These are phyloP conservation scores for Tolypocladium amazonense DNA, from an alignment of 2,329 filamentous ascomycete species.

Conservation along the genomic window DNA sequence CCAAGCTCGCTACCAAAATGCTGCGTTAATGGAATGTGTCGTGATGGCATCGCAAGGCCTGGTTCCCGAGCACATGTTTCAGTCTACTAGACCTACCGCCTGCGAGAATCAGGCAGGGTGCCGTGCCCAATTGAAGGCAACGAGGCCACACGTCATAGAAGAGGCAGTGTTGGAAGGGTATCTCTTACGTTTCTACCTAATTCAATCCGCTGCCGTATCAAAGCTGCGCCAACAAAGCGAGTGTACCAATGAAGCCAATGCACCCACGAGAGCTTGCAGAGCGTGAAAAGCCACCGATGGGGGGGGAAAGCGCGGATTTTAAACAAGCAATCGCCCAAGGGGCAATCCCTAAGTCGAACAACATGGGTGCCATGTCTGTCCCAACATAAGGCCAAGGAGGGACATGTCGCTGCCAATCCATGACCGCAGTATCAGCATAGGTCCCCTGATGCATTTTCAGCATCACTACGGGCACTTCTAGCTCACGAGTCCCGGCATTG, in stretches of 20 bases:
- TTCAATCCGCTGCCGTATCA: conserved; percentile 8
- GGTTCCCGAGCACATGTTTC: neutral
- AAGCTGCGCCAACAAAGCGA: conserved; percentile 14
- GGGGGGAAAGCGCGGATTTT: conserved; percentile 1
- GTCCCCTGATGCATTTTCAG: neutral
- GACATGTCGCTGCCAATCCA: neutral
- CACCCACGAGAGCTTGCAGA: conserved; percentile 16
- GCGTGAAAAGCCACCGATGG: conserved; percentile 11
- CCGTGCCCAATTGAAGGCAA: neutral
- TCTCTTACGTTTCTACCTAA: conserved; percentile 23
- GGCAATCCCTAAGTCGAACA: neutral
- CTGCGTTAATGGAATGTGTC: conserved; percentile 5
- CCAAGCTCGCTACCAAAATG: neutral
- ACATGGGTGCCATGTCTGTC: neutral
- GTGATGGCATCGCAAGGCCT: neutral
- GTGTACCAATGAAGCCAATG: conserved; percentile 15
- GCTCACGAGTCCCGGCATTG: neutral
- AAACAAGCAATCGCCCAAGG: neutral
- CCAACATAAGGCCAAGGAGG: neutral
- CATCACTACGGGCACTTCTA: neutral
- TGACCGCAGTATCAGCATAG: neutral
- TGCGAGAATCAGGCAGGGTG: neutral
- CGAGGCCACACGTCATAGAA: conserved; percentile 4
- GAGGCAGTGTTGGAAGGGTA: conserved; percentile 16
- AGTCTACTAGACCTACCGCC: no score